Evolutionary conservation across 140 eudicot genomes (phyloP).

Genomic region (Stevia rebaudiana): DNA sequence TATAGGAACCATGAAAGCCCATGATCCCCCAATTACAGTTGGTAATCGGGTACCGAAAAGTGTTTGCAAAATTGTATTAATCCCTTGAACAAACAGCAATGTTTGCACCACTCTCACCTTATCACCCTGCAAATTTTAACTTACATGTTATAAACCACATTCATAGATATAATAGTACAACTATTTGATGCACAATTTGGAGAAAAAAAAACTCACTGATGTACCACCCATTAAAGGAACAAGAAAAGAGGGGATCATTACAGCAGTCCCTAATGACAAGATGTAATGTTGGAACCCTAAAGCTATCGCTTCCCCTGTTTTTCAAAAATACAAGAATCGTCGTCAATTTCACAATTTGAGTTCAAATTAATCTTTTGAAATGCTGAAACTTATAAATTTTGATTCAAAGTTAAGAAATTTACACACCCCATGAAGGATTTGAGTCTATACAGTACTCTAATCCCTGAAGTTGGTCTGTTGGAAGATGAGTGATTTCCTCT

Average conservation of each 20-base stretch:
- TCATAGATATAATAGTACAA: conserved; percentile 5
- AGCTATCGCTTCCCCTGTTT: conserved; percentile 92
- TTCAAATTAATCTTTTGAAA: too few relatives aligned
- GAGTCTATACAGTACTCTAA: conserved; percentile 96
- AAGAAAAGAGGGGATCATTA: conserved; percentile 94
- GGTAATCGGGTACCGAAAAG: conserved; percentile 93
- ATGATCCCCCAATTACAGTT: conserved; percentile 88
- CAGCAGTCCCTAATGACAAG: conserved; percentile 94
- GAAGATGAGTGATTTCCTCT: conserved; percentile 94
- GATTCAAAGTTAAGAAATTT: conserved; percentile 3
- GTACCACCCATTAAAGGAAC: conserved; percentile 97
- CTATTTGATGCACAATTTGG: not conserved
- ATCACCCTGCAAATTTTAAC: conserved; percentile 53
- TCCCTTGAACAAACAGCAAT: conserved; percentile 90
- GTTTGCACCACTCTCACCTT: conserved; percentile 96
- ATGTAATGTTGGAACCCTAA: conserved; percentile 97
- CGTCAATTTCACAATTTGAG: too few relatives aligned
- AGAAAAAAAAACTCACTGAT: conserved; percentile 52
- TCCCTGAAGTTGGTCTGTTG: conserved; percentile 98
- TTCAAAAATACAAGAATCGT: conserved; percentile 6
- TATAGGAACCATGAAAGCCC: conserved; percentile 96
- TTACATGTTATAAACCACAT: conserved; percentile 18
- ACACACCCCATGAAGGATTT: conserved; percentile 97
- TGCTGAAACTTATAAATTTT: too few relatives aligned
- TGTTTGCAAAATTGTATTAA: conserved; percentile 82